Base-by-base conservation (phyloP, 192 early-diverging fungal genomes). In the Coemansia sp. region DNA sequence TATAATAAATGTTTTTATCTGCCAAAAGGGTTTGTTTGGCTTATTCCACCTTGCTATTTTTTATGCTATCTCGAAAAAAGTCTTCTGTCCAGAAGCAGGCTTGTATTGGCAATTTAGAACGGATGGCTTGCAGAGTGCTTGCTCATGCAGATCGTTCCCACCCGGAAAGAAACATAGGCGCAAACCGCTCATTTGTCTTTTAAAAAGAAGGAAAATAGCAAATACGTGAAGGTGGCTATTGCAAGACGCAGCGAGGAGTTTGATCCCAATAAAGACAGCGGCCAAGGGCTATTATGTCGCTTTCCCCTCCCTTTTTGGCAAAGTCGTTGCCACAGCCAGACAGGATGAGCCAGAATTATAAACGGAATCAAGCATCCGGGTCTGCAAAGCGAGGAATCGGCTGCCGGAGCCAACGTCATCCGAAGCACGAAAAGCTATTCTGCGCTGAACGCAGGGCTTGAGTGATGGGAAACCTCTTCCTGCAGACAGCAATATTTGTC, bases 131-230 rank as follows among this genome's bases (percentile, higher is more conserved):
- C 51, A 53, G 51, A 29, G 14, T 53, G 24, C 29, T 53, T 22
- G 25, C 61, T 63, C 36, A n/a, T 46, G 52, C 52, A 63, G 61
- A 28, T 63, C 52, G 27, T 53, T 53, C 51, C 51, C 51, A 53
- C 51, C 27, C 4, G 27, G 27, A 29, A 11, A 14, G 0, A 29
- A 29, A 29, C 20, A 53, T 29, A n/a, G 28, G 16, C 14, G 24
- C 25, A 53, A 53, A 28, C 24, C 24, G 51, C 25, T 28, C 10
- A 46, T 46, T 63, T 63, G 36, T 63, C 36, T 35, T 53, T 11
- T 52, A n/a, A n/a, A n/a, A n/a, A n/a, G n/a, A n/a, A n/a, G n/a
- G n/a, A n/a, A n/a, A n/a, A n/a, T n/a, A n/a, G n/a, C n/a, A n/a
- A n/a, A n/a, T n/a, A 14, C 39, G 11, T 16, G 14, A 42, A 42